Percentiles rank a stretch among this genome's conserved stretches.
These are phyloP conservation scores for Epithemia pelagica DNA, from an alignment of 108 stramenopile genomes.

Conservation along the genomic window DNA sequence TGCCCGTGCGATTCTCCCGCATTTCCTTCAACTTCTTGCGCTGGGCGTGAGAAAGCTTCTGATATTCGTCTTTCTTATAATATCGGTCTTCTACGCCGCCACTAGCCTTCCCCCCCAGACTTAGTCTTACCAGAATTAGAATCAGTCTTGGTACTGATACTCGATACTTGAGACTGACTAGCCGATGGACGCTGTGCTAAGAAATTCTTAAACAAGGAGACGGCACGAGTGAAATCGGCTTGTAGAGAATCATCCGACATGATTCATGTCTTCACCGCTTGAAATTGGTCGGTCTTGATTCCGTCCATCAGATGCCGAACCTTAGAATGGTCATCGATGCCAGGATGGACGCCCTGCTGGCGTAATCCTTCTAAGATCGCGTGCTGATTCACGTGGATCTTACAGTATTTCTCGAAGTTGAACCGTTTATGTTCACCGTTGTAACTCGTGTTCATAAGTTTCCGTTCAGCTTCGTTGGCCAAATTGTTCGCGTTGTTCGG, in stretches of 20 bases:
- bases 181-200: neutral
- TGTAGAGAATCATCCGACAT: neutral
- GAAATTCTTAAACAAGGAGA: neutral
- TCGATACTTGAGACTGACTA: no score
- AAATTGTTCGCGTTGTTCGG: neutral
- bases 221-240: neutral
- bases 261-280: neutral
- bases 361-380: neutral
- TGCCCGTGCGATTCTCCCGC: no score
- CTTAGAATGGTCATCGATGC: neutral
- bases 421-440: neutral
- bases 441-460: neutral
- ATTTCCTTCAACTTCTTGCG: no score
- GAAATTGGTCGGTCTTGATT: neutral
- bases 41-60: no score
- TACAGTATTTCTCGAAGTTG: neutral
- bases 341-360: neutral
- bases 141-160: no score
- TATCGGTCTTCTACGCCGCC: no score
- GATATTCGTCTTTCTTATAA: no score
- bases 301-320: neutral
- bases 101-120: no score
- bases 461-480: neutral
- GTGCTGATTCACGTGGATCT: neutral
- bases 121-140: no score